phyloP scores from a whole-genome alignment of 371 early-diverging fungal species.

The Funneliformis caledonium region DNA sequence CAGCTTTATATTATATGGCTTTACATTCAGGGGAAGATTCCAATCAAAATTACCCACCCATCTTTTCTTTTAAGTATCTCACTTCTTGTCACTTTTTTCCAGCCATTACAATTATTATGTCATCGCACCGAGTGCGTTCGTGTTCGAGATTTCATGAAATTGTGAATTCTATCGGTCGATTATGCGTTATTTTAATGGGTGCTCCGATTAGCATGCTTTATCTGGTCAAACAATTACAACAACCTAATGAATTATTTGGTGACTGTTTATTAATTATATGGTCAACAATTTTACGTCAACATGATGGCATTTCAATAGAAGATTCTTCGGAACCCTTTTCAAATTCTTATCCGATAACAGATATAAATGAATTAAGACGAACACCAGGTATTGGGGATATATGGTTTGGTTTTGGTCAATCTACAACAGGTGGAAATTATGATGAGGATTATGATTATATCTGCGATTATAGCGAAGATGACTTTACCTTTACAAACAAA shows the following conservation, averaged over 20 bases:
- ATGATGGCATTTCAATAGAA: background rate
- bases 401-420: slow-evolving; percentile 32
- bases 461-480: slow-evolving; percentile 21
- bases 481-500: background rate
- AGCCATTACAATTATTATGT: slow-evolving; percentile 21
- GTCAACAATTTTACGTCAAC: slow-evolving; percentile 14
- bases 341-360: background rate
- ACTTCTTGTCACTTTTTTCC: slow-evolving; percentile 26
- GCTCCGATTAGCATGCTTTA: slow-evolving; percentile 31
- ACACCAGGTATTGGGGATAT: slow-evolving; percentile 37
- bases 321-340: background rate
- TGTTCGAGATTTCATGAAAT: slow-evolving; percentile 21
- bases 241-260: background rate
- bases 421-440: slow-evolving; percentile 27
- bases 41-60: background rate
- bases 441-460: slow-evolving; percentile 39
- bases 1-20: slow-evolving; percentile 31
- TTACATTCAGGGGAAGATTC: slow-evolving; percentile 24
- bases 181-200: slow-evolving; percentile 30
- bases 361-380: slow-evolving; percentile 27
- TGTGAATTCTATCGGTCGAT: slow-evolving; percentile 26
- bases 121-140: slow-evolving; percentile 23
- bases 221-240: slow-evolving; percentile 37
- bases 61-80: slow-evolving; percentile 31
- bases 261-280: slow-evolving; percentile 22